phyloP scores from a whole-genome alignment of 2,329 filamentous ascomycete species.

The Fragosphaeria purpurea region DNA sequence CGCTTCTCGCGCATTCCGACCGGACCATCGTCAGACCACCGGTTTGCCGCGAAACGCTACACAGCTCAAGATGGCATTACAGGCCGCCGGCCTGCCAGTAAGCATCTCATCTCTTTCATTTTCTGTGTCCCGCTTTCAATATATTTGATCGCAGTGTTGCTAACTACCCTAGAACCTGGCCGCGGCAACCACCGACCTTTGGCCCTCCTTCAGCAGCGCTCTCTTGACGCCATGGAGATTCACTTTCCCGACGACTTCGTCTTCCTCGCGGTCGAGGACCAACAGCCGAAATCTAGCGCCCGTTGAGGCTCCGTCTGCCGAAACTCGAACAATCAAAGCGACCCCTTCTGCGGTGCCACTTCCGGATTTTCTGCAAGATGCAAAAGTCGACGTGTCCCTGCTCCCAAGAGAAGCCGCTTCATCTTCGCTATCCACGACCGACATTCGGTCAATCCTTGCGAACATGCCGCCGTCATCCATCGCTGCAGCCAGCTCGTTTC shows the following conservation, averaged over 20 bases:
- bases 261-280: neutral
- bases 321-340: neutral
- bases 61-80: constrained; percentile 4
- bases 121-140: neutral
- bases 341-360: neutral
- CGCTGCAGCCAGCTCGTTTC: constrained; percentile 4
- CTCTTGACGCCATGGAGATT: constrained; percentile 26
- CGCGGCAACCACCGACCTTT: constrained; percentile 32
- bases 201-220: constrained; percentile 35
- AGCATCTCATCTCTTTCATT: neutral
- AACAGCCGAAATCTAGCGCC: neutral
- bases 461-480: constrained; percentile 2
- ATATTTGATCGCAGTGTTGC: neutral
- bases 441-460: constrained; percentile 12
- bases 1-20: no score
- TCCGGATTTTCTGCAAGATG: constrained; percentile 23
- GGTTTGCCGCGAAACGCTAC: no score
- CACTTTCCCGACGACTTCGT: constrained; percentile 2
- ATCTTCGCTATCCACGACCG: constrained; percentile 17
- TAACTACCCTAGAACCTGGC: constrained; percentile 23
- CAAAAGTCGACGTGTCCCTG: constrained; percentile 6
- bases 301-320: neutral
- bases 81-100: constrained; percentile 10
- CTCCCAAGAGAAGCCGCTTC: constrained; percentile 6
- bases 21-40: no score